These are phyloP conservation scores for Tetrapisispora phaffii DNA, from an alignment of 805 yeast species.

Conservation along the genomic window DNA sequence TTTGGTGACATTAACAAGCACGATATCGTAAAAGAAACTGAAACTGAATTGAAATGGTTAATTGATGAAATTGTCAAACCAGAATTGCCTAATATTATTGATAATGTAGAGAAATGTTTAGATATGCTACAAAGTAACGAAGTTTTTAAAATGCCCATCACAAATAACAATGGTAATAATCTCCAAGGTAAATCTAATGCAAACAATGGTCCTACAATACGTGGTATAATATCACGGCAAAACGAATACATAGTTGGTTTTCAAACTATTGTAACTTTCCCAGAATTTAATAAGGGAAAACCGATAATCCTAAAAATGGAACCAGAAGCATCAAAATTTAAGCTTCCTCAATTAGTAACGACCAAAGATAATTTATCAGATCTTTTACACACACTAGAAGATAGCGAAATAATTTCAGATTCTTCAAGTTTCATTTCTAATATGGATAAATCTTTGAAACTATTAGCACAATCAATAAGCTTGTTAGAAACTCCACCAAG, in stretches of 20 bases:
- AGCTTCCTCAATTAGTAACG: conserved; percentile 31
- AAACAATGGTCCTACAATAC: conserved; percentile 27
- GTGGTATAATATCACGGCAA: conserved; percentile 50
- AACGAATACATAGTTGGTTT: conserved; percentile 45
- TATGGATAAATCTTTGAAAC: conserved; percentile 13
- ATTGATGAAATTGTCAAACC: conserved; percentile 39
- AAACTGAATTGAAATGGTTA: conserved; percentile 36
- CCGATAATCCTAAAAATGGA: conserved; percentile 31
- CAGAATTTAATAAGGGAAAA: conserved; percentile 35
- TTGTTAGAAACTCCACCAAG: conserved; percentile 44
- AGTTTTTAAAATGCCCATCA: conserved; percentile 46
- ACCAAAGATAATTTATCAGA: conserved; percentile 21
- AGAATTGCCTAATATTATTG: conserved; percentile 38
- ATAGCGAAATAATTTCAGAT: conserved; percentile 35
- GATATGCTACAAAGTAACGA: conserved; percentile 31
- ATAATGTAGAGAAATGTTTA: conserved; percentile 35
- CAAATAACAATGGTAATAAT: conserved; percentile 10
- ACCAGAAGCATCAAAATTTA: conserved; percentile 33
- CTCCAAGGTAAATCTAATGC: not conserved
- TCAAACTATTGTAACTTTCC: conserved; percentile 31
- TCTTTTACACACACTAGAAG: conserved; percentile 15
- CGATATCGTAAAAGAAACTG: conserved; percentile 6
- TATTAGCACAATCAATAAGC: conserved; percentile 17
- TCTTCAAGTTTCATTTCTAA: conserved; percentile 22
- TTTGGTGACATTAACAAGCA: conserved; percentile 14